Base-by-base conservation (phyloP, 768 basidiomycete species). In the Boletus bicolor region DNA sequence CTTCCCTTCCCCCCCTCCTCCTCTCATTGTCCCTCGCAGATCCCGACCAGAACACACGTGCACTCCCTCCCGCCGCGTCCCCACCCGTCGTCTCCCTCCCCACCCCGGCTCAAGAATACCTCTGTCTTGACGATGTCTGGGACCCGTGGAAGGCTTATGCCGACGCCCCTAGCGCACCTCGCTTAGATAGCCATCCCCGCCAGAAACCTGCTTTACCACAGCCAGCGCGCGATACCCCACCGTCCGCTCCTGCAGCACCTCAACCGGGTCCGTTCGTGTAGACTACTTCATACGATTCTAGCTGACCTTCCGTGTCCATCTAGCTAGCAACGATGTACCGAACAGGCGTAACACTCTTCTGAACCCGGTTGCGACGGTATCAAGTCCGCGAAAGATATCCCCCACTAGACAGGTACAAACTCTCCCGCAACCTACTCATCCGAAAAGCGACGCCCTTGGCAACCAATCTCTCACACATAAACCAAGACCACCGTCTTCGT, bases 1-100 rank as follows among this genome's bases (percentile, higher is more conserved):
- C 62, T n/a, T 58, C 73, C 11, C 63, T 70, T 7, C 68, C 79
- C 17, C 79, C 79, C 2, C 61, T 82, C 57, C 73, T 76, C 54
- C 74, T 81, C 60, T 69, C 76, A 21, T 60, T 70, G 12, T 60
- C 74, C 63, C 32, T 71, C 61, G 67, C 56, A 49, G 58, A 62
- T 66, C 63, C 55, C 55, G 73, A 58, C 66, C 59, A 55, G 39
- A 17, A 49, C 44, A 10, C 59, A 3, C 49, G 19, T 24, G 32
- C 49, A 0, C 46, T 26, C 2, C 37, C 47, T 0, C 35, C 53
- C 48, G 58, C 61, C 39, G 64, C 61, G 0, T 66, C 66, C 34
- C 56, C 66, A 0, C 64, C 64, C 14, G 49, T 49, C 14, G 1
- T 55, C 6, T 11, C 57, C 30, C 34, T 53, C 5, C 32, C 34